Evolutionary conservation across 495 filamentous ascomycete genomes (phyloP).

Genomic region (Cercophora scortea): DNA sequence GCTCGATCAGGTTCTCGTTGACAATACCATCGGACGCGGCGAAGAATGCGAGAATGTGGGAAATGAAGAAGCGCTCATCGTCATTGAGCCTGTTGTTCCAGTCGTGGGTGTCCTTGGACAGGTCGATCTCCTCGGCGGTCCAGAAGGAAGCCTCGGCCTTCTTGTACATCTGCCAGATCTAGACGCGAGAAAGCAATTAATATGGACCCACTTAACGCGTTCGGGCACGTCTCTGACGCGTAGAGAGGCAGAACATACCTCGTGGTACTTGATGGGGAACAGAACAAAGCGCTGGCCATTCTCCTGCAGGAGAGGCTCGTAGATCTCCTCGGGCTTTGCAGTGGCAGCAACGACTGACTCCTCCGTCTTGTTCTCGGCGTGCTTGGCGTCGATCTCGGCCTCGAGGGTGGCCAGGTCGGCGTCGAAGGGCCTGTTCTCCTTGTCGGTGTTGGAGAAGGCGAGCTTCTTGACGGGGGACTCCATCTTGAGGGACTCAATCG

Average conservation of each 20-base stretch:
- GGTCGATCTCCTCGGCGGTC: conserved; percentile 98
- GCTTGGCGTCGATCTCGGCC: conserved; percentile 45
- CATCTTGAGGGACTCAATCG: conserved; percentile 85
- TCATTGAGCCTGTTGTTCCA: conserved; percentile 97
- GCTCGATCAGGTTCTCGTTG: conserved; percentile 98
- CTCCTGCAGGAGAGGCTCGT: conserved; percentile 90
- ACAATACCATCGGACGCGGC: conserved; percentile 99
- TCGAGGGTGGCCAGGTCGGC: conserved; percentile 47
- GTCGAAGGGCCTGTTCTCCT: conserved; percentile 72
- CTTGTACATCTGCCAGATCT: conserved; percentile 99
- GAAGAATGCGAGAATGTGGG: conserved; percentile 98
- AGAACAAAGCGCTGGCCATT: conserved; percentile 95
- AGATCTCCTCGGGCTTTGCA: conserved; percentile 63
- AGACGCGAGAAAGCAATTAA: conserved; percentile 11
- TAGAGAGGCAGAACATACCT: conserved; percentile 56
- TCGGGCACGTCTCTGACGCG: conserved; percentile 27
- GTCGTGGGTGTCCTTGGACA: conserved; percentile 97
- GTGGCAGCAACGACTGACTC: conserved; percentile 44
- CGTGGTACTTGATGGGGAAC: conserved; percentile 98
- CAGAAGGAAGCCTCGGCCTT: conserved; percentile 99
- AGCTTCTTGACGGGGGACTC: conserved; percentile 89
- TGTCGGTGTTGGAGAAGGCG: conserved; percentile 60
- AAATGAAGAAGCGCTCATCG: conserved; percentile 96
- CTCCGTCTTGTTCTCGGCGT: conserved; percentile 35
- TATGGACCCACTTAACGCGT: conserved; percentile 60